Base-by-base conservation (phyloP, 257 asterid genomes). In the Nicotiana otophora region DNA sequence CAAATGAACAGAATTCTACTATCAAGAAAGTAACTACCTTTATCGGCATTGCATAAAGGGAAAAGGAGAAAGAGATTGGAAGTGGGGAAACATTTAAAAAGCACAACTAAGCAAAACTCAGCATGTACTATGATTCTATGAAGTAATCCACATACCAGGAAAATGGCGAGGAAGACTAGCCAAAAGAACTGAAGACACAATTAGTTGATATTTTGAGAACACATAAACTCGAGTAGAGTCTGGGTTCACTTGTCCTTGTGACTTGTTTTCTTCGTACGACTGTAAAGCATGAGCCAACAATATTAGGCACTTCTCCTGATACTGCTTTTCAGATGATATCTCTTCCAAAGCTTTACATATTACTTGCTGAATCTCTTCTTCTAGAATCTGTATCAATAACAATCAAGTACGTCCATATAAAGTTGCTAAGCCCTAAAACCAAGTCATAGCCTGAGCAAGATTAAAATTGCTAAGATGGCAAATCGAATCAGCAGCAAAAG, bases 161-260 rank as follows among this genome's bases (percentile, higher is more conserved):
- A 96, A 96, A 86, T 92, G 93, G 82, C 90, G 90, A 67, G 97
- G 99, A 85, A 96, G 93, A 89, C 93, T 92, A 85, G 94, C 92
- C 98, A 96, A 87, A 82, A 96, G 92, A 81, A 92, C 88, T 12
- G 98, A 94, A 85, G 95, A 88, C 65, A 90, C 91, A 46, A 87
- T 84, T 77, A 94, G 81, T 70, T 93, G 97, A 90, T 91, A 94
- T 84, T 94, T 96, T 70, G 93, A 88, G 86, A 93, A 80, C 51
- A 94, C 85, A 82, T 85, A 89, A 66, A 81, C 90, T 68, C 63
- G 84, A 53, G 84, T 86, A 46, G 86, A 82, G 82, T 91, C 90
- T 20, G 92, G 81, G 81, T 83, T 81, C 42, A 80, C 65, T 74
- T 69, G 89, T 64, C 82, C 86, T 79, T 84, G 81, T 53, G 92